phyloP scores from a whole-genome alignment of 371 early-diverging fungal species.

The Actinomucor elegans region DNA sequence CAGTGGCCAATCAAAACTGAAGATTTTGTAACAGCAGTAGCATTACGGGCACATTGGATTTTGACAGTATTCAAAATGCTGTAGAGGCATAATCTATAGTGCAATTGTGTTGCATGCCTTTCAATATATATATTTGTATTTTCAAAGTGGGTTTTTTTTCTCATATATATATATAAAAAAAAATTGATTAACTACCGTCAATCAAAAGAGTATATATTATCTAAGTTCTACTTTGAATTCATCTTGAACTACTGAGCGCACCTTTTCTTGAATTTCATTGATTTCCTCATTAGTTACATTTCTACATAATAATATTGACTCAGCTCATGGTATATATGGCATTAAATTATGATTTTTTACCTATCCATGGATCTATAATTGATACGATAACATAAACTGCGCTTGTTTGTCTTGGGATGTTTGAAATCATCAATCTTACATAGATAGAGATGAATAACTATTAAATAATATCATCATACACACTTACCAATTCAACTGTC shows the following conservation, averaged over 20 bases:
- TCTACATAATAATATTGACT: conserved; percentile 42
- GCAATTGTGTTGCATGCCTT: too few relatives aligned
- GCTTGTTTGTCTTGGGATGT: conserved; percentile 81
- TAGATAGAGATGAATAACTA: background rate
- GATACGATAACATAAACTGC: conserved; percentile 91
- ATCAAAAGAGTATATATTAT: conserved; percentile 33
- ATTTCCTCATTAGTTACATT: conserved; percentile 94
- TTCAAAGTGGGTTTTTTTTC: background rate
- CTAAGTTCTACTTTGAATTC: conserved; percentile 80
- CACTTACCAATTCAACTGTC: conserved; percentile 75
- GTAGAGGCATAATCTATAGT: too few relatives aligned
- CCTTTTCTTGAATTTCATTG: conserved; percentile 82
- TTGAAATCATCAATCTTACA: conserved; percentile 82
- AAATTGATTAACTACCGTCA: too few relatives aligned
- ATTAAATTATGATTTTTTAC: conserved; percentile 29
- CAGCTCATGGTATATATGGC: too few relatives aligned
- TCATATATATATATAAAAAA: too few relatives aligned
- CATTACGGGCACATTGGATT: too few relatives aligned
- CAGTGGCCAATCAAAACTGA: too few relatives aligned
- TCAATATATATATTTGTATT: too few relatives aligned
- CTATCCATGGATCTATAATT: conserved; percentile 91
- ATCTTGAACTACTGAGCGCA: conserved; percentile 66
- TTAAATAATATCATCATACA: background rate
- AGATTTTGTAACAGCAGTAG: too few relatives aligned
- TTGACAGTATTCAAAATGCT: too few relatives aligned